A percentile compares a stretch with the other conserved stretches of the same genome.
Evolutionary conservation across 177 flowering plant genomes (phyloP).

Genomic region (Vitis hybrid): DNA sequence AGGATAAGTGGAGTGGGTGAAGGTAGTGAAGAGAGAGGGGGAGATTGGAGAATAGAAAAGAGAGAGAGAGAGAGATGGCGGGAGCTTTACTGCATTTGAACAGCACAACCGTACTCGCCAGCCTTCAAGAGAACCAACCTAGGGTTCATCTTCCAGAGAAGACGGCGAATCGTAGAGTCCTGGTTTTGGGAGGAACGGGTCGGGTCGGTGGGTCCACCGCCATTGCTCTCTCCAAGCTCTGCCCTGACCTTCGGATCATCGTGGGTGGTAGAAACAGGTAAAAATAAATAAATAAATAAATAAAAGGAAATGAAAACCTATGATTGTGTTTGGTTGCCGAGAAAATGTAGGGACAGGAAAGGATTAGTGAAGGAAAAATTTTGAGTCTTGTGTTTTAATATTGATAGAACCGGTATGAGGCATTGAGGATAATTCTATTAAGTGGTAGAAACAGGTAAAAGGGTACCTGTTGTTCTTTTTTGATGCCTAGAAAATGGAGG

Average conservation of each 20-base stretch:
- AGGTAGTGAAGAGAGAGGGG: conserved; percentile 6
- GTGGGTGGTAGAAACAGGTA: conserved; percentile 85
- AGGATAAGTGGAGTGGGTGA: not conserved
- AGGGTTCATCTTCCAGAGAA: conserved; percentile 33
- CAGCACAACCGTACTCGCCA: conserved; percentile 6
- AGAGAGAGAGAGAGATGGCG: conserved; percentile 34
- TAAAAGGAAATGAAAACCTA: no score
- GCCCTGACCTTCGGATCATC: conserved; percentile 62
- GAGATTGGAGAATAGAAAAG: conserved; percentile 4
- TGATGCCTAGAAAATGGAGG: no score
- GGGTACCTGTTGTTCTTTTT: no score
- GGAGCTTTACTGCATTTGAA: conserved; percentile 32
- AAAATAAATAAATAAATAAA: no score
- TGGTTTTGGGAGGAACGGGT: conserved; percentile 89
- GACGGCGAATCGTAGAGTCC: conserved; percentile 49
- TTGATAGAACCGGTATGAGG: not conserved
- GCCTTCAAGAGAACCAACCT: conserved; percentile 20
- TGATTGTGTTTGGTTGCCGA: conserved; percentile 4
- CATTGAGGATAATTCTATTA: not conserved
- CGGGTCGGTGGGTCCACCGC: conserved; percentile 97
- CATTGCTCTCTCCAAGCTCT: conserved; percentile 67
- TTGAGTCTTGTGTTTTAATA: not conserved
- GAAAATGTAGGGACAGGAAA: not conserved
- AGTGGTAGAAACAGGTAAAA: not conserved
- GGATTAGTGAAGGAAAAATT: not conserved